Conservation (phyloP, 371 early-diverging fungal genomes). For the Polyrhizophydium stewartii region DNA sequence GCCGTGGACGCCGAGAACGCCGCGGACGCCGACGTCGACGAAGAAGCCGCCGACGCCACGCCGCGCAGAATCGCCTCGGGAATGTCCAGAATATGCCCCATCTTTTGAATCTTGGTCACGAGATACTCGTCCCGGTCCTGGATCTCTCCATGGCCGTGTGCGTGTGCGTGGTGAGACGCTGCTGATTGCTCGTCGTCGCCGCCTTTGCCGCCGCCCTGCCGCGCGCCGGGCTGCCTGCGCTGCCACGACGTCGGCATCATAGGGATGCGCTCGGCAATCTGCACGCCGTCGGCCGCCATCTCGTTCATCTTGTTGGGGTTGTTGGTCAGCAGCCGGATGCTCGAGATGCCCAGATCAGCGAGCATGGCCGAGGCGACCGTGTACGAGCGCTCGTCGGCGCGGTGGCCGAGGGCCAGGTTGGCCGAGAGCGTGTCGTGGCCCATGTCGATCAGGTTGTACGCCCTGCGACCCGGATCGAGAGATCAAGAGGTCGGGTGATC, state of each 20-base stretch:
- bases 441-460: constrained; percentile 93
- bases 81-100: constrained; percentile 82
- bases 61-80: constrained; percentile 28
- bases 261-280: constrained; percentile 75
- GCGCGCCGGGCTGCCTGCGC: not conserved
- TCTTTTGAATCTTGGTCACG: constrained; percentile 75
- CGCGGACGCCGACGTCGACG: too few species aligned
- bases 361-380: constrained; percentile 89
- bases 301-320: constrained; percentile 91
- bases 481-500: too few species aligned
- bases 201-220: not conserved
- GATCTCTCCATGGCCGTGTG: not conserved
- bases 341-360: constrained; percentile 65
- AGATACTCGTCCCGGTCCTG: constrained; percentile 79
- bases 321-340: constrained; percentile 85
- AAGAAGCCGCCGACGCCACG: too few species aligned
- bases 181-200: too few species aligned
- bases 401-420: constrained; percentile 83
- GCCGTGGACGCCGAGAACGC: too few species aligned
- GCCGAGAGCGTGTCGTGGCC: constrained; percentile 95
- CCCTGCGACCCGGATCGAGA: constrained; percentile 45
- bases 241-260: constrained; percentile 78
- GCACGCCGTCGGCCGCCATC: constrained; percentile 59
- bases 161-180: not conserved
- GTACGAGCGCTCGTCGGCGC: constrained; percentile 88